phyloP scores from a whole-genome alignment of 352 stramenopile species.

The Plasmopara viticola region DNA sequence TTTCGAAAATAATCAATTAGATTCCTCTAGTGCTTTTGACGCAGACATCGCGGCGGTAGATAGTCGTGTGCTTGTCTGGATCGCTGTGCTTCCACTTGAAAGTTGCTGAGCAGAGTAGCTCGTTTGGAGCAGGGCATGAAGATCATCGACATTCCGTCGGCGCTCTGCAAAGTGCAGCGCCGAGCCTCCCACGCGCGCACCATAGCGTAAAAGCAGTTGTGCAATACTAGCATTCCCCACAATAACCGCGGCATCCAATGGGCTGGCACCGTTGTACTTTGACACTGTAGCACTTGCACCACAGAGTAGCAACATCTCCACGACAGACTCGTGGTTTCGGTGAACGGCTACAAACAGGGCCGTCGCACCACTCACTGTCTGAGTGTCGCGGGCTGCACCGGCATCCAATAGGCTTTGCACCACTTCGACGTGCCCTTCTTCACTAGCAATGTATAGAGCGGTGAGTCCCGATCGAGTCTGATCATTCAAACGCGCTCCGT shows the following conservation, averaged over 20 bases:
- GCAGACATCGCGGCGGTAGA: too few species aligned
- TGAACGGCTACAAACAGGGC: constrained; percentile 75
- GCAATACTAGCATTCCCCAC: constrained; percentile 56
- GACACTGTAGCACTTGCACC: constrained; percentile 46
- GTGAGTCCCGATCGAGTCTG: constrained; percentile 76
- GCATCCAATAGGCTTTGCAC: constrained; percentile 50
- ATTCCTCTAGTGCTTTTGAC: too few species aligned
- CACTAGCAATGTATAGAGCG: constrained; percentile 76
- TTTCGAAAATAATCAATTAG: too few species aligned
- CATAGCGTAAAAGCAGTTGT: constrained; percentile 56
- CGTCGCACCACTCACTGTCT: constrained; percentile 52
- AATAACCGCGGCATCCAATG: constrained; percentile 63
- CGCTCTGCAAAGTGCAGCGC: constrained; percentile 74
- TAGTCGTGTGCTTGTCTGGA: too few species aligned
- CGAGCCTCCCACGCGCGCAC: constrained; percentile 52
- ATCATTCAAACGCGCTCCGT: constrained; percentile 51
- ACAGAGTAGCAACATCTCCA: constrained; percentile 45
- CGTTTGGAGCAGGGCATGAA: constrained; percentile 58
- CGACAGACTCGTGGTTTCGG: constrained; percentile 49
- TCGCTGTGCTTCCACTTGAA: neutral
- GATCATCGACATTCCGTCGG: constrained; percentile 36
- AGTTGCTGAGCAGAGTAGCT: constrained; percentile 62
- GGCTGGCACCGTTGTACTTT: constrained; percentile 70
- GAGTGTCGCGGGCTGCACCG: constrained; percentile 35
- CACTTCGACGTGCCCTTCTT: constrained; percentile 69